Base-by-base conservation (phyloP, 306 rosid genomes). In the Cicer pinnatifidum region DNA sequence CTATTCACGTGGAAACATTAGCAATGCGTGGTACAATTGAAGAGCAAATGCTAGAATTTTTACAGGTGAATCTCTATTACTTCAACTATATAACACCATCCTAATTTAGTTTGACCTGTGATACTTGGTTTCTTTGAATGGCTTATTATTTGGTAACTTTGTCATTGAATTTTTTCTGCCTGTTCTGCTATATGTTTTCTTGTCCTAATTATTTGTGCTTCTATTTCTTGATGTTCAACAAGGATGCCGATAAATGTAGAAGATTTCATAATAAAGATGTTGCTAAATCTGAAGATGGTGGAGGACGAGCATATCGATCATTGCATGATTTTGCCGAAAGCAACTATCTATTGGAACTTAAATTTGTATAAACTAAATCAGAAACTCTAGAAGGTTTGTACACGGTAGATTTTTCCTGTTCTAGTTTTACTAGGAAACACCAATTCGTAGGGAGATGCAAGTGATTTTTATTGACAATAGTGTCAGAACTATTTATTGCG, bases 21-120 rank as follows among this genome's bases (percentile, higher is more conserved):
- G 97, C 89, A 47, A 94, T 94, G 97, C 91, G 82, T 28, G 89
- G 93, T 67, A 94, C 99, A 52, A 94, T 94, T 85, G 99, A 94
- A 84, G 97, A 91, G 84, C 96, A 94, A 81, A 94, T 94, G 99
- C 75, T 94, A 58, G 81, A 75, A 73, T 89, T 88, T 83, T 82
- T 91, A 76, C 88, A 87, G 96, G 99, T 94, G 64, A 76, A 60
- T 48, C 23, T 51, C 75, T 77, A 63, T 17, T 15, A 54, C 48
- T 47, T 64, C 52, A 40, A 70, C 44, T 68, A 19, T 64, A 60
- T 12, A 19, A 1, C 57, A 56, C 45, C 54, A 51, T 71, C 71
- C 72, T 19, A 67, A 20, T 39, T 57, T 19, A 72, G 59, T 33
- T 28, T 46, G 38, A 47, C 63, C 50, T 41, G 33, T 9, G 16